Evolutionary conservation across 768 basidiomycete species (phyloP).

Genomic region (Gloeostereum incarnatum): DNA sequence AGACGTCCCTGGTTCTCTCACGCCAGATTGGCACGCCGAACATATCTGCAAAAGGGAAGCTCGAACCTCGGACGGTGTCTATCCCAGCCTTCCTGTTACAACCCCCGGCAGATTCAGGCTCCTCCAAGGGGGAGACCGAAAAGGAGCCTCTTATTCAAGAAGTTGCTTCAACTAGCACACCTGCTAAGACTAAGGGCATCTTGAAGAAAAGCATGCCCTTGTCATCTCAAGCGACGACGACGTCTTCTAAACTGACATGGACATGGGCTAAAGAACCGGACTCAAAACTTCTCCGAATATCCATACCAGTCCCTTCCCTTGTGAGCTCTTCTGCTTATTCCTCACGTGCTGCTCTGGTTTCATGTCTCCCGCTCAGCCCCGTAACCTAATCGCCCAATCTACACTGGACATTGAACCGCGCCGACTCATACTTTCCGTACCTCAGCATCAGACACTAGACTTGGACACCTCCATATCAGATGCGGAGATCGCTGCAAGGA

Average conservation of each 20-base stretch:
- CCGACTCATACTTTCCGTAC: slow-evolving; percentile 43
- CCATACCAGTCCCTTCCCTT: slow-evolving; percentile 43
- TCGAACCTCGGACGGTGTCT: slow-evolving; percentile 43
- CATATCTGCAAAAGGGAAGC: slow-evolving; percentile 68
- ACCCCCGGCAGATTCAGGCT: slow-evolving; percentile 1
- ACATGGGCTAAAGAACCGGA: slow-evolving; percentile 35
- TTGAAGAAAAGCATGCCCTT: slow-evolving; percentile 21
- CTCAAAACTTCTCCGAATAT: slow-evolving; percentile 36
- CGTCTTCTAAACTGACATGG: slow-evolving; percentile 31
- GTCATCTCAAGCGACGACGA: slow-evolving; percentile 1
- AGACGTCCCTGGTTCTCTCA: slow-evolving; percentile 50
- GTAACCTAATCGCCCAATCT: slow-evolving; percentile 29
- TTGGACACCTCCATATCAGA: slow-evolving; percentile 50
- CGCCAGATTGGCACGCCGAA: slow-evolving; percentile 68
- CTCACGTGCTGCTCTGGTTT: slow-evolving; percentile 1
- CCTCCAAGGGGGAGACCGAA: slow-evolving; percentile 7
- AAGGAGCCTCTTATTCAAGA: slow-evolving; percentile 42
- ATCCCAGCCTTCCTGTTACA: slow-evolving; percentile 38
- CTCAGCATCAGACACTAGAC: slow-evolving; percentile 40
- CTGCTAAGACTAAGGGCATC: slow-evolving; percentile 27
- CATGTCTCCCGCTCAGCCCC: slow-evolving; percentile 26
- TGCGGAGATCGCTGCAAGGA: slow-evolving; percentile 32
- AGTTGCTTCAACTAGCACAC: slow-evolving; percentile 9
- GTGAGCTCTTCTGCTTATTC: slow-evolving; percentile 26
- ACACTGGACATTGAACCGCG: slow-evolving; percentile 60